Base-by-base conservation (phyloP, 208 protist genomes). In the Leishmania tarentolae region DNA sequence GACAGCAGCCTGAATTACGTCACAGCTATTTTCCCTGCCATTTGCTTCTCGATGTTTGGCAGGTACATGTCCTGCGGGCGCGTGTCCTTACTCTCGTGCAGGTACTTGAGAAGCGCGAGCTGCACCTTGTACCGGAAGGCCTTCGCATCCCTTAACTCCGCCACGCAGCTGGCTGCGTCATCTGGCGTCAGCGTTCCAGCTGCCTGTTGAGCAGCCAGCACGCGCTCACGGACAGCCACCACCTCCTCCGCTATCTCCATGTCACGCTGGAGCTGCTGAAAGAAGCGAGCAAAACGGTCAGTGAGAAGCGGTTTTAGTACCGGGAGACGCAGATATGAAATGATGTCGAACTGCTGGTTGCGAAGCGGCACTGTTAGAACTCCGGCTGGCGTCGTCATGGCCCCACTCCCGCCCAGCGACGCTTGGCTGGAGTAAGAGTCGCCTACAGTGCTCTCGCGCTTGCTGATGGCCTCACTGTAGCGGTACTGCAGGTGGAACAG, bases 41-140 rank as follows among this genome's bases (percentile, higher is more conserved):
- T 76, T 69, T 87, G 72, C 57, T 86, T 80, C 61, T 86, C 83
- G 53, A 97, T 88, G 71, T 88, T 88, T n/a, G 95, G 93, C 57
- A 98, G 85, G 75, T 91, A 98, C 84, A 92, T 87, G 66, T 84
- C 90, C 63, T 94, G 91, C 15, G 95, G 92, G 11, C 91, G 81
- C 46, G 91, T 92, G 61, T 95, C 92, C 79, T 97, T 98, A 50
- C 81, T 84, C 50, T 96, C 91, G 76, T 98, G 95, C 47, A 98
- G 77, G 78, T 96, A 98, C 66, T 91, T 88, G 70, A 98, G 83
- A 57, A 98, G 83, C 63, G 92, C 91, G 19, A 96, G 88, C 82
- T 98, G 90, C 40, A 97, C 81, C 73, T 91, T 79, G 69, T 91
- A 90, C 53, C 86, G 85, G 52, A 96, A 94, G 17, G 56, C 72